Base-by-base conservation (phyloP, 73 alveolate species). In the Blepharisma stoltei region DNA sequence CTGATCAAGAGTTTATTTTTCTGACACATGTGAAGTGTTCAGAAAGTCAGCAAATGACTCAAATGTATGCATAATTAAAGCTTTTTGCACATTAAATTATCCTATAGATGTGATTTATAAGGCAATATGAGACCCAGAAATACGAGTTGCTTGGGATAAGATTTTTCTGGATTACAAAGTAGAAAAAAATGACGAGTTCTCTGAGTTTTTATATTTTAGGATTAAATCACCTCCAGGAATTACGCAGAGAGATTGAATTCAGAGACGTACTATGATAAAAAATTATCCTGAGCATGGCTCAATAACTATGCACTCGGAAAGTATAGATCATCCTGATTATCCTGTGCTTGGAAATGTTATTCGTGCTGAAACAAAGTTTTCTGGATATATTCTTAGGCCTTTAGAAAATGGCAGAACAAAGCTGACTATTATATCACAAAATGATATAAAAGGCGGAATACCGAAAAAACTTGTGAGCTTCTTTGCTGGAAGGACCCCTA, bases 371-470 rank as follows among this genome's bases (percentile, higher is more conserved):
- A 93, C 99, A 20, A 73, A 90, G 18, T 83, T 95, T 32, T 86
- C 97, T 78, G 99, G 99, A 23, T 95, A 93, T 82, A 80, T 84
- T 65, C 80, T 95, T 53, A 90, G 95, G 70, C 93, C 88, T 75
- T 86, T 82, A 41, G 86, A 81, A 6, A 78, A 82, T 32, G 89
- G 83, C 44, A 80, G 84, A 7, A 89, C 97, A 5, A 70, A 78
- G 11, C 76, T 93, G 45, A 81, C 93, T 0, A 91, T 93, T 76
- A 76, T 95, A 38, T 85, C 97, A 20, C 90, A 95, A 80, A 95
- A 91, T 50, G 98, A 95, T 83, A 78, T 95, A 47, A 93, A 88
- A 78, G 98, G 99, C 14, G 76, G 83, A 1, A 84, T 89, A 6
- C 99, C 99, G 1, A 85, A 81, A 67, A 70, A 78, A 54, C 76